phyloP scores from a whole-genome alignment of 495 filamentous ascomycete species.

The Aspergillus sparsus region DNA sequence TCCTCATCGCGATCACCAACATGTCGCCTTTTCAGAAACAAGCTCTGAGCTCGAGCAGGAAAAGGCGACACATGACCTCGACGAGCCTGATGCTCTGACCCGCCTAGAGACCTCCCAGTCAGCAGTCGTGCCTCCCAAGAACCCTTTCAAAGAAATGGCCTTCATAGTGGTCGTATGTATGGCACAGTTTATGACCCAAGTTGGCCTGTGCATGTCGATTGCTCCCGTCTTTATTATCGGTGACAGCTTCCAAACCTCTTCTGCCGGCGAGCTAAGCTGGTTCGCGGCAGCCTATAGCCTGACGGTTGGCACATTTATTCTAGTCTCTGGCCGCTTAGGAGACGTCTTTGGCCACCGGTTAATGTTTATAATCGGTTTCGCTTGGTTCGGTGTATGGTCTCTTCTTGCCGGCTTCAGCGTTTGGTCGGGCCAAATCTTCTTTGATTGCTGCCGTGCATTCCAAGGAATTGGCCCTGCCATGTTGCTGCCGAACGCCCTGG shows the following conservation, averaged over 20 bases:
- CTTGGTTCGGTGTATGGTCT: constrained; percentile 66
- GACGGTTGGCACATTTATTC: constrained; percentile 65
- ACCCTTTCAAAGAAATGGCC: constrained; percentile 33
- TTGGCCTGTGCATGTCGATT: constrained; percentile 42
- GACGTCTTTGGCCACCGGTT: constrained; percentile 65
- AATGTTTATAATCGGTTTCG: constrained; percentile 59
- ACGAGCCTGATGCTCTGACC: constrained; percentile 22
- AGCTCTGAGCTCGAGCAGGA: background rate
- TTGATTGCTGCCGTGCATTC: constrained; percentile 48
- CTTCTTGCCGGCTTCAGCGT: constrained; percentile 54
- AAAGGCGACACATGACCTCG: constrained; percentile 4
- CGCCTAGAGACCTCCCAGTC: constrained; percentile 26
- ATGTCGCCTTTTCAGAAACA: background rate
- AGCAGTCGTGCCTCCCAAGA: constrained; percentile 14
- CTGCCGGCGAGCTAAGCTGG: constrained; percentile 48
- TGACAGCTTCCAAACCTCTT: constrained; percentile 41
- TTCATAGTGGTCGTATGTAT: constrained; percentile 50
- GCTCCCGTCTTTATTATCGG: constrained; percentile 47
- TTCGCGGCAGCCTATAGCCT: constrained; percentile 52
- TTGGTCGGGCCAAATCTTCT: constrained; percentile 40
- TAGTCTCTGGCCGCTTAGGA: constrained; percentile 63
- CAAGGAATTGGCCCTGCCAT: constrained; percentile 57
- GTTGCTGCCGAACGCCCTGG: constrained; percentile 51
- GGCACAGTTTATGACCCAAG: constrained; percentile 52
- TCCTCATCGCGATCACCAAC: background rate